Percentiles rank a stretch among this genome's conserved stretches.
These are phyloP conservation scores for Ceratocystis papillata DNA, from an alignment of 2,329 filamentous ascomycete species.

Conservation along the genomic window DNA sequence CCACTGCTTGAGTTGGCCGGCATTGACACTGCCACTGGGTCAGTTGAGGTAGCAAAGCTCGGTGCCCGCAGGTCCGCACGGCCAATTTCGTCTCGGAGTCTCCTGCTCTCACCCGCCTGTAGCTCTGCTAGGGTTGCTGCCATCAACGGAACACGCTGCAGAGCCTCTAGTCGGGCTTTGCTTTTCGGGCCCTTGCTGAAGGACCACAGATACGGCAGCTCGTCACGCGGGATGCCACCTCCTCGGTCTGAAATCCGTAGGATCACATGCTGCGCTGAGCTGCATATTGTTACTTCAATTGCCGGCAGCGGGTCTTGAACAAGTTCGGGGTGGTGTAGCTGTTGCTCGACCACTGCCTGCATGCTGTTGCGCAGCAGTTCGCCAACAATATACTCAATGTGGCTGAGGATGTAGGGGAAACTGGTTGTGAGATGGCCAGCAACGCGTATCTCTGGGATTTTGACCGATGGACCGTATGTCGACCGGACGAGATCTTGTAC, in stretches of 20 bases:
- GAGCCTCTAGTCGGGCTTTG: conserved; percentile 67
- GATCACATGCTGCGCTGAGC: conserved; percentile 88
- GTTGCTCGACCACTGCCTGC: conserved; percentile 76
- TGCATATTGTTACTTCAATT: conserved; percentile 89
- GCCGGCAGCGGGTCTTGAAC: conserved; percentile 49
- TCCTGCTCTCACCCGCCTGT: conserved; percentile 29
- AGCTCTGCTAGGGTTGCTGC: conserved; percentile 89
- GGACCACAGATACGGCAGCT: conserved; percentile 86
- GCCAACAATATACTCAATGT: conserved; percentile 93
- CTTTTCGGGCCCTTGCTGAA: conserved; percentile 87
- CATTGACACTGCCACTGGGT: background rate
- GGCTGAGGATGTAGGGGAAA: conserved; percentile 92
- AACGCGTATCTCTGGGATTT: conserved; percentile 70
- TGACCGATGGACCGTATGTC: conserved; percentile 59
- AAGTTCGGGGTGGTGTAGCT: conserved; percentile 34
- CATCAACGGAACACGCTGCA: conserved; percentile 78
- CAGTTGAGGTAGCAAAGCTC: conserved; percentile 29
- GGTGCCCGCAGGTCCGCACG: conserved; percentile 37
- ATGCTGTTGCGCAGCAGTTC: conserved; percentile 92
- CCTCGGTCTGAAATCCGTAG: conserved; percentile 93
- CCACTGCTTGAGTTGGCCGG: conserved; percentile 34
- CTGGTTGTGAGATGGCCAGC: conserved; percentile 78
- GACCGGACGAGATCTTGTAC: conserved; percentile 63
- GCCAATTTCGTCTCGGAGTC: conserved; percentile 33
- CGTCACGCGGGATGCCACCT: conserved; percentile 75